Percentiles rank a stretch among this genome's conserved stretches.
Evolutionary conservation across 2,329 filamentous ascomycete genomes (phyloP).

Genomic region (Volutella citrinella): DNA sequence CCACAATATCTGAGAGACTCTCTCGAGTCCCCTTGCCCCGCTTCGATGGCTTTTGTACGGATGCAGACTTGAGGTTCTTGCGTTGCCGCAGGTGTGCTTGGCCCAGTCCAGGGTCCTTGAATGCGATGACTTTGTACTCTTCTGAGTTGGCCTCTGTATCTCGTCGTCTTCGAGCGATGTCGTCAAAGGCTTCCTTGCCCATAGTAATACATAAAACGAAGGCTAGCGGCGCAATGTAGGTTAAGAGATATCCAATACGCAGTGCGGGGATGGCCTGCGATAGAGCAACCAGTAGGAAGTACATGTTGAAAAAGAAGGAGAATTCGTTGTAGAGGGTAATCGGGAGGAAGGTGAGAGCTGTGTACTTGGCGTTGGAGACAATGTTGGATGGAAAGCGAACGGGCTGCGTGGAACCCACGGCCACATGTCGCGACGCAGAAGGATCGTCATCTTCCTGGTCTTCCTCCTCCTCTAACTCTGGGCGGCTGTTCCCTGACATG

Average conservation of each 20-base stretch:
- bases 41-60: constrained; percentile 27
- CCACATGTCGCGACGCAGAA: constrained; percentile 69
- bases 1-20: constrained; percentile 61
- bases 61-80: constrained; percentile 43
- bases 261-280: constrained; percentile 89
- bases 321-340: constrained; percentile 97
- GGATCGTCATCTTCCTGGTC: constrained; percentile 58
- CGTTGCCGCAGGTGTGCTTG: constrained; percentile 38
- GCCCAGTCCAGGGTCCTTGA: constrained; percentile 54
- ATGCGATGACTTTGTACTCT: constrained; percentile 73
- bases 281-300: constrained; percentile 91
- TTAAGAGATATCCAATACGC: constrained; percentile 90
- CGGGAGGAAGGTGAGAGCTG: constrained; percentile 88
- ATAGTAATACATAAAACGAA: constrained; percentile 92
- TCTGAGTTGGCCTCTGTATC: constrained; percentile 96
- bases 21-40: constrained; percentile 29
- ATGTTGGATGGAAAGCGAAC: constrained; percentile 84
- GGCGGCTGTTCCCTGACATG: constrained; percentile 44
- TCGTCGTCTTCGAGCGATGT: constrained; percentile 79
- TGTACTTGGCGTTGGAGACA: constrained; percentile 97
- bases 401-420: constrained; percentile 71
- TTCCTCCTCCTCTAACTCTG: constrained; percentile 40
- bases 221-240: constrained; percentile 86
- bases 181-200: constrained; percentile 93
- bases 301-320: constrained; percentile 99